Conservation (phyloP, 1,284 basidiomycete genomes). For the Hypsizygus ulmarius region DNA sequence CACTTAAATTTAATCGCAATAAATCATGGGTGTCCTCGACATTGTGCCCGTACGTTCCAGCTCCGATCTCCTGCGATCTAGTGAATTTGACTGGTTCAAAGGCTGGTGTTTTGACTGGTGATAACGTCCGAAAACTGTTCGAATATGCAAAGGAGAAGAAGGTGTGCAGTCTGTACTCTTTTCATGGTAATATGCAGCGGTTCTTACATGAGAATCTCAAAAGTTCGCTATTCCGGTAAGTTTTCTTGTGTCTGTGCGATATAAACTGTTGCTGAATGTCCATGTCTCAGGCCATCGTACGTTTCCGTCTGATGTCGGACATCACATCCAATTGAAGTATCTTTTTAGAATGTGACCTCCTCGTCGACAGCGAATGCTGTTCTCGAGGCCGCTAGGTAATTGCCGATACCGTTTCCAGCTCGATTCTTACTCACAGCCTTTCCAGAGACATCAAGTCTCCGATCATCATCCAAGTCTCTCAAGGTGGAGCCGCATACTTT, state of each 20-base stretch:
- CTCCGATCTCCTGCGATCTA: constrained; percentile 1
- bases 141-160: constrained; percentile 83
- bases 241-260: constrained; percentile 18
- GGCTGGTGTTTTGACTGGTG: constrained; percentile 87
- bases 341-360: constrained; percentile 74
- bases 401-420: background rate
- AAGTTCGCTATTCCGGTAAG: constrained; percentile 86
- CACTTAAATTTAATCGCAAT: background rate
- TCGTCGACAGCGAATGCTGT: constrained; percentile 86
- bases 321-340: constrained; percentile 2
- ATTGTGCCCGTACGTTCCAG: constrained; percentile 59
- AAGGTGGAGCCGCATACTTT: constrained; percentile 96
- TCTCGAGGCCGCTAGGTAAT: constrained; percentile 83
- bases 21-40: constrained; percentile 65
- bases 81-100: constrained; percentile 27
- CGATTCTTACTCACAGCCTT: constrained; percentile 5
- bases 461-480: constrained; percentile 97
- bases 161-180: constrained; percentile 37
- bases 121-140: constrained; percentile 85
- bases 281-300: constrained; percentile 19
- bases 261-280: background rate
- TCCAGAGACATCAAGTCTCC: constrained; percentile 82
- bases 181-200: constrained; percentile 1
- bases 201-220: background rate
- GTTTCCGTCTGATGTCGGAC: constrained; percentile 5